Conservation (phyloP, 2,329 filamentous ascomycete genomes). For the Diaporthe australafricana region DNA sequence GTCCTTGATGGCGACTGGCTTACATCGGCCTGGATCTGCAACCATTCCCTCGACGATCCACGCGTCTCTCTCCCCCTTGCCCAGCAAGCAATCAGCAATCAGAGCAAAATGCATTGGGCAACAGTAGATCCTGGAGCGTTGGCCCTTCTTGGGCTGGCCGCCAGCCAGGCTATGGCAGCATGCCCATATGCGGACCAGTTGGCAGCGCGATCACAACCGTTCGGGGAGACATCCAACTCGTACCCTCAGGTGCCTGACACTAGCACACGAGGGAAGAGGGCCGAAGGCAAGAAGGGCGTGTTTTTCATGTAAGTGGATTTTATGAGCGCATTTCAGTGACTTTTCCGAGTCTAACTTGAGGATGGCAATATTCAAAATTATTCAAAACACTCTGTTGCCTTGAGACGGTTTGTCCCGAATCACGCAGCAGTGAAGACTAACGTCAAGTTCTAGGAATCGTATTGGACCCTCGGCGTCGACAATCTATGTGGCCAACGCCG, state of each 20-base stretch:
- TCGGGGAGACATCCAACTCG: background rate
- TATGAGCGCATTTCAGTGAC: background rate
- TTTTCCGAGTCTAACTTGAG: no score
- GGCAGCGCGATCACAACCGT: constrained; percentile 9
- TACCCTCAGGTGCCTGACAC: background rate
- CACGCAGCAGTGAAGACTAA: background rate
- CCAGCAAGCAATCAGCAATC: background rate
- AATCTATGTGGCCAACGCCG: constrained; percentile 49
- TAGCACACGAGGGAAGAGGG: constrained; percentile 7
- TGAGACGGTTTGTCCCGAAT: background rate
- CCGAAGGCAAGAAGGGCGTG: constrained; percentile 31
- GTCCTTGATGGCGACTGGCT: background rate
- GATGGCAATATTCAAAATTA: no score
- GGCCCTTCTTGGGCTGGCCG: constrained; percentile 24
- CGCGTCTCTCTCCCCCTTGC: background rate
- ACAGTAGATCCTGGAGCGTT: constrained; percentile 6
- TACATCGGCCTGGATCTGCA: background rate
- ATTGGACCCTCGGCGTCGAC: constrained; percentile 39
- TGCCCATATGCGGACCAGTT: constrained; percentile 31
- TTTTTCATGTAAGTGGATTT: constrained; percentile 32
- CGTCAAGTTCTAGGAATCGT: constrained; percentile 39
- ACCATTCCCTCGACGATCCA: background rate
- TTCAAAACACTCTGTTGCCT: background rate
- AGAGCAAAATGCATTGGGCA: constrained; percentile 8
- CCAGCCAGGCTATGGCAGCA: constrained; percentile 25